Conservation (phyloP, 768 basidiomycete species). For the Neoboletus subvelutipes region DNA sequence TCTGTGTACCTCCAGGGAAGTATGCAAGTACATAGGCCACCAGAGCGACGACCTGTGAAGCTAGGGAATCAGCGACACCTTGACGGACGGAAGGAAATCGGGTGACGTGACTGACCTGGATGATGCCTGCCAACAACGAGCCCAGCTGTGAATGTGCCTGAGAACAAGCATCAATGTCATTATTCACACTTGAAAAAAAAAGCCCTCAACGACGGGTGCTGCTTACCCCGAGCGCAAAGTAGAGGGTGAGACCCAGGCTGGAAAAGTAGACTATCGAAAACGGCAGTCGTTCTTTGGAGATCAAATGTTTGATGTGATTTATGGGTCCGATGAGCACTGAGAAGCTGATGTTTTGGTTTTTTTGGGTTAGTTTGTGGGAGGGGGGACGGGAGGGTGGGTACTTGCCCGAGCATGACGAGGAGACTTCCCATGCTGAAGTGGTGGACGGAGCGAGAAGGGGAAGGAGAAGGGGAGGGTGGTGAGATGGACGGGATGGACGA, state of each 20-base stretch:
- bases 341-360: slow-evolving; percentile 46
- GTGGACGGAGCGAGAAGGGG: not conserved
- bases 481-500: not conserved
- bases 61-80: not conserved
- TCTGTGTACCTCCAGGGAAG: slow-evolving; percentile 88
- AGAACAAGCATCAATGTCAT: not conserved
- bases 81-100: not conserved
- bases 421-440: slow-evolving; percentile 72
- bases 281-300: slow-evolving; percentile 79
- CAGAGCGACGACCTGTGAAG: slow-evolving; percentile 68
- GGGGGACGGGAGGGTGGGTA: not conserved
- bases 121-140: slow-evolving; percentile 75
- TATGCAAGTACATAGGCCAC: slow-evolving; percentile 90
- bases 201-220: too few relatives aligned
- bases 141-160: slow-evolving; percentile 85
- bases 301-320: slow-evolving; percentile 87
- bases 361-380: not conserved
- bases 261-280: slow-evolving; percentile 82
- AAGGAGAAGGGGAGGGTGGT: not conserved
- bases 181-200: not conserved
- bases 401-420: slow-evolving; percentile 95
- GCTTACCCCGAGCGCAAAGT: slow-evolving; percentile 82
- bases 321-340: slow-evolving; percentile 86
- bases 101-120: slow-evolving; percentile 54
- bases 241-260: slow-evolving; percentile 83